Base-by-base conservation (phyloP, 805 yeast genomes). In the Nakazawaea pomicola region DNA sequence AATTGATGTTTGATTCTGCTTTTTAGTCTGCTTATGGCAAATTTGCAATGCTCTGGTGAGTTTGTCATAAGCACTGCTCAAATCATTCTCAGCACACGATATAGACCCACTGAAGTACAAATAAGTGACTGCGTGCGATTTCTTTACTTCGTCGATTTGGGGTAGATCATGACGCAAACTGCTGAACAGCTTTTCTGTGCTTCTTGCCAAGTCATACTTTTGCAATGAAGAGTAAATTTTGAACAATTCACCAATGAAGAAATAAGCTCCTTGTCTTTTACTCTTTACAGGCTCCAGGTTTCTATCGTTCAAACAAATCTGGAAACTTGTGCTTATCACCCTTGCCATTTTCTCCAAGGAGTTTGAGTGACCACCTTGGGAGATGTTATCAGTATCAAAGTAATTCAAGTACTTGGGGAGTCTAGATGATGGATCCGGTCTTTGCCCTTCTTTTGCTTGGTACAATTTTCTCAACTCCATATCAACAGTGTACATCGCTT, bases 301-400 rank as follows among this genome's bases (percentile, higher is more conserved):
- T 44, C 90, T 72, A 58, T 89, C 96, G 47, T 84, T 85, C 33
- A 89, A 65, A 47, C 95, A 85, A 4, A 83, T 55, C 44, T 83
- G 85, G 62, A 87, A 83, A 6, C 90, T 74, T 45, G 78, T 71
- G 57, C 87, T 88, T 41, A 88, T 68, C 2, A 51, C 53, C 31
- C 55, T 55, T 3, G 59, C 60, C 29, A 56, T 45, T 41, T 45
- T 44, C 43, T 54, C 67, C 33, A 46, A 43, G 24, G 32, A 29
- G 8, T 28, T 17, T 12, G 32, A 20, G 16, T 14, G n/a, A 17
- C 40, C 40, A 30, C 23, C 30, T 12, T 28, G 18, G 14, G 21
- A 9, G n/a, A 28, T 14, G 29, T 29, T 29, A 16, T 36, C 27
- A 18, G 10, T 14, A 28, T 36, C 33, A 28, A 28, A 21, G 14